Evolutionary conservation across 75 land plant genomes (phyloP).

Genomic region (Sequoiadendron giganteum): DNA sequence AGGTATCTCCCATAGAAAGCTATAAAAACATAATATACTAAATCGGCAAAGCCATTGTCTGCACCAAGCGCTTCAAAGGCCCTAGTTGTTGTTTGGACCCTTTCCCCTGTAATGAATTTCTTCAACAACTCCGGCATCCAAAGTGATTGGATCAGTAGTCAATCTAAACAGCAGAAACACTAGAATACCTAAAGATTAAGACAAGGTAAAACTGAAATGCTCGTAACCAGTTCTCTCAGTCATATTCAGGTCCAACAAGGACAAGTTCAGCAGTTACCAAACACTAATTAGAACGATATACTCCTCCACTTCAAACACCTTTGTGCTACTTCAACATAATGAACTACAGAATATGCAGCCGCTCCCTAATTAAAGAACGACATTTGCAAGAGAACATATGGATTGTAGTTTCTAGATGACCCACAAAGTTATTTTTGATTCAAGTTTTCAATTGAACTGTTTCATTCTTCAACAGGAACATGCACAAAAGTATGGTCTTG

Average conservation of each 20-base stretch:
- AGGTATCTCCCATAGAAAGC: not conserved
- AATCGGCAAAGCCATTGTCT: too few relatives aligned
- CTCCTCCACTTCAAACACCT: not conserved
- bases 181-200: too few relatives aligned
- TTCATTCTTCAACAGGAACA: not conserved
- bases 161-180: not conserved
- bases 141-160: too few relatives aligned
- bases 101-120: not conserved
- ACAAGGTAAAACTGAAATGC: too few relatives aligned
- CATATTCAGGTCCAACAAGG: not conserved
- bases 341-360: not conserved
- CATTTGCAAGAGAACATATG: not conserved
- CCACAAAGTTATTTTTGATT: not conserved
- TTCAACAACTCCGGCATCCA: not conserved
- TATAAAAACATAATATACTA: too few relatives aligned
- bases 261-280: not conserved
- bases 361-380: not conserved
- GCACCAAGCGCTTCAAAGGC: too few relatives aligned
- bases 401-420: not conserved
- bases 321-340: not conserved
- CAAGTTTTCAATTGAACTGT: not conserved
- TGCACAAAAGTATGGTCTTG: not conserved
- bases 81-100: too few relatives aligned
- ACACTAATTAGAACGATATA: not conserved
- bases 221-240: too few relatives aligned